Evolutionary conservation across 176 grass and related monocot species (phyloP).

Genomic region (Musa troglodytarum): DNA sequence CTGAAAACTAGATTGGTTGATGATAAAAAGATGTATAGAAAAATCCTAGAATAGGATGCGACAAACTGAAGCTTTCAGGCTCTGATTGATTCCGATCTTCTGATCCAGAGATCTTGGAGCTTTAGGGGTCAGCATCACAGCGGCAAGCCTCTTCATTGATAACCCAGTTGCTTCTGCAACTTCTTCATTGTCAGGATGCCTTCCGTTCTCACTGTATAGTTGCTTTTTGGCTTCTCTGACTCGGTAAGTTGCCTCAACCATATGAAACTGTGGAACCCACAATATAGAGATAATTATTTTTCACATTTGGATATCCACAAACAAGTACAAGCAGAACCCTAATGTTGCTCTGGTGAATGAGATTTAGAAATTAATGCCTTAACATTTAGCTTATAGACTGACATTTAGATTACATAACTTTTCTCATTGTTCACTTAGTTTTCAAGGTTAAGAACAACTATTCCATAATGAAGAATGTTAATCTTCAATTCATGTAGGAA

Average conservation of each 20-base stretch:
- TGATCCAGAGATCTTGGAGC: slow-evolving; percentile 48
- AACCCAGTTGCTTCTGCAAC: slow-evolving; percentile 55
- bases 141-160: slow-evolving; percentile 41
- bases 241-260: slow-evolving; percentile 59
- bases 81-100: slow-evolving; percentile 49
- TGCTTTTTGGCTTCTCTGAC: slow-evolving; percentile 43
- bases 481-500: too few relatives aligned
- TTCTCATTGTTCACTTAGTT: too few relatives aligned
- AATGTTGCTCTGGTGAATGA: too few relatives aligned
- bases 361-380: too few relatives aligned
- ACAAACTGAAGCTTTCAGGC: slow-evolving; percentile 58
- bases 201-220: slow-evolving; percentile 37
- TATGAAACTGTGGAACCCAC: slow-evolving; percentile 19
- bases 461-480: too few relatives aligned
- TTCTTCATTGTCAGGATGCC: slow-evolving; percentile 50
- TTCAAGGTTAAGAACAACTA: too few relatives aligned
- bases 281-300: not conserved
- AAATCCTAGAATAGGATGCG: not conserved
- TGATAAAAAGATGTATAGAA: not conserved
- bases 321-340: not conserved
- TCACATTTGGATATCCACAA: not conserved
- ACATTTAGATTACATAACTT: too few relatives aligned
- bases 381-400: too few relatives aligned
- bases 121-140: slow-evolving; percentile 55
- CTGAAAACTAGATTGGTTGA: not conserved